A percentile compares a stretch with the other conserved stretches of the same genome.
Evolutionary conservation across 108 stramenopile genomes (phyloP).

Genomic region (Chaetoceros muelleri): DNA sequence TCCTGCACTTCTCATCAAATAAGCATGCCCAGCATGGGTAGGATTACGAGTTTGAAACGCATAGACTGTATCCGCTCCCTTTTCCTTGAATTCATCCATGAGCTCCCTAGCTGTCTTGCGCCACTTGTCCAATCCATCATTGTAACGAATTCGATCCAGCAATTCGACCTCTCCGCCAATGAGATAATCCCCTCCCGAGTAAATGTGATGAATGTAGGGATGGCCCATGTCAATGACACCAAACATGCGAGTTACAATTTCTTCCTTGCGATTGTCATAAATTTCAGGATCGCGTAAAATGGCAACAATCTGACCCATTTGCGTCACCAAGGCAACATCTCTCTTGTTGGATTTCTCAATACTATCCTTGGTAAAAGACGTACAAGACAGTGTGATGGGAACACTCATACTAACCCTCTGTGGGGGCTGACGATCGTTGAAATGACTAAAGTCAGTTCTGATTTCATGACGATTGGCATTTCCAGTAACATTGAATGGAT

Average conservation of each 20-base stretch:
- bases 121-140: slow-evolving; percentile 97
- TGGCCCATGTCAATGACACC: slow-evolving; percentile 95
- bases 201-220: slow-evolving; percentile 93
- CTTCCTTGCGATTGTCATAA: slow-evolving; percentile 95
- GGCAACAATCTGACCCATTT: slow-evolving; percentile 90
- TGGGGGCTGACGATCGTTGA: slow-evolving; percentile 52
- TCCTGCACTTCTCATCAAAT: slow-evolving; percentile 94
- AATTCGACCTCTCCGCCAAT: slow-evolving; percentile 95
- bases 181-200: slow-evolving; percentile 89
- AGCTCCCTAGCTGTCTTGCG: slow-evolving; percentile 89
- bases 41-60: slow-evolving; percentile 98
- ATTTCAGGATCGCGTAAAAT: slow-evolving; percentile 91
- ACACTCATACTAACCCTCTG: slow-evolving; percentile 87
- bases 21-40: slow-evolving; percentile 98
- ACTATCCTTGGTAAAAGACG: slow-evolving; percentile 73
- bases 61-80: slow-evolving; percentile 95
- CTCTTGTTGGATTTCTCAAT: slow-evolving; percentile 60
- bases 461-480: slow-evolving; percentile 59
- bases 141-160: slow-evolving; percentile 91
- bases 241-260: slow-evolving; percentile 92
- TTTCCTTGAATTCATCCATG: slow-evolving; percentile 83
- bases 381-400: slow-evolving; percentile 89
- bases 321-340: slow-evolving; percentile 88
- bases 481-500: slow-evolving; percentile 92
- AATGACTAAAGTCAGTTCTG: slow-evolving; percentile 74